Evolutionary conservation across 1,139 yeast species (phyloP).

Genomic region (Wickerhamiella pararugosa): DNA sequence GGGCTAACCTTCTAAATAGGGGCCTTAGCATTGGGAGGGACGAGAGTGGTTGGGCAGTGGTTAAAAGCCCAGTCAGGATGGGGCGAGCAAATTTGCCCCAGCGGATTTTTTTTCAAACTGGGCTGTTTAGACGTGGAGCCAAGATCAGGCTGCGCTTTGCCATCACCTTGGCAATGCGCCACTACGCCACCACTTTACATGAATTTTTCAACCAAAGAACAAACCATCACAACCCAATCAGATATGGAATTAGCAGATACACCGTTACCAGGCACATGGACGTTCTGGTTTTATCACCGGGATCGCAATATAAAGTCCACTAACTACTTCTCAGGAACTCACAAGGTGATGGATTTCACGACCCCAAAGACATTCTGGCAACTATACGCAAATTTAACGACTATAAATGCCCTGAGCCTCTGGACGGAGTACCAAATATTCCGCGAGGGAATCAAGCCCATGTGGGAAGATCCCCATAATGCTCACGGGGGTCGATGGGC

Average conservation of each 20-base stretch:
- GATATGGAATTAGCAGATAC: neutral
- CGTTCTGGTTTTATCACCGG: slow-evolving; percentile 26
- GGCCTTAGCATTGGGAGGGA: too few species aligned
- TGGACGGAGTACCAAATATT: slow-evolving; percentile 49
- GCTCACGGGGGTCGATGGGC: slow-evolving; percentile 55
- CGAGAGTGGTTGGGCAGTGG: too few species aligned
- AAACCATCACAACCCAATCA: too few species aligned
- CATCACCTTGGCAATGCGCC: too few species aligned
- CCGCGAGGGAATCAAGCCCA: slow-evolving; percentile 50
- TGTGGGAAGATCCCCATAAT: slow-evolving; percentile 59
- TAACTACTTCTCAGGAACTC: slow-evolving; percentile 24
- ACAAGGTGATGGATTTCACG: slow-evolving; percentile 22
- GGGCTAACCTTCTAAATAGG: too few species aligned
- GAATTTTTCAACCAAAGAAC: too few species aligned
- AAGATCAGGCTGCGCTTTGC: too few species aligned
- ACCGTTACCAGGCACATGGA: slow-evolving; percentile 19
- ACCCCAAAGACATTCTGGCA: slow-evolving; percentile 54
- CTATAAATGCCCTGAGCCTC: slow-evolving; percentile 34
- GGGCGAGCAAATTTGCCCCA: too few species aligned
- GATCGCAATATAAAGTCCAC: slow-evolving; percentile 24
- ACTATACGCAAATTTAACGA: slow-evolving; percentile 33
- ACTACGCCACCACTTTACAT: too few species aligned
- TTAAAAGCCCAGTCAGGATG: too few species aligned
- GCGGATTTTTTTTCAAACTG: too few species aligned
- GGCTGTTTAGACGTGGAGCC: too few species aligned